These are phyloP conservation scores for Trichoderma sp. DNA, from an alignment of 2,329 filamentous ascomycete species.

Conservation along the genomic window DNA sequence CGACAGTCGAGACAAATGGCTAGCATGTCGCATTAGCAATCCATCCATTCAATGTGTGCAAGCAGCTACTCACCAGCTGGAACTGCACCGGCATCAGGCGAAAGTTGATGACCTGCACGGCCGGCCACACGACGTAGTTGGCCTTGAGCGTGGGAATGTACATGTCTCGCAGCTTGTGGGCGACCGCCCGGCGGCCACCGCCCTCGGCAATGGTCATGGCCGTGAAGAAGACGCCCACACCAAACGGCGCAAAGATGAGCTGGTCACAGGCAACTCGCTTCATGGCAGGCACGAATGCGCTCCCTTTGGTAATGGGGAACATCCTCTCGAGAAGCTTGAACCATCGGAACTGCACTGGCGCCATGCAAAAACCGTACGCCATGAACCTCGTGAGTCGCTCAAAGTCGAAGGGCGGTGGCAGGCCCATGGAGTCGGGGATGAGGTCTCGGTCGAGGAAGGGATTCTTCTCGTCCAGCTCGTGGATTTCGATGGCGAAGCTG, in stretches of 20 bases:
- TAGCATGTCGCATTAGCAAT: conserved; percentile 43
- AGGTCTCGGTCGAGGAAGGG: conserved; percentile 66
- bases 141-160: conserved; percentile 93
- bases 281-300: conserved; percentile 74
- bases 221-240: conserved; percentile 86
- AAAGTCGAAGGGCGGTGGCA: conserved; percentile 89
- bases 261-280: conserved; percentile 94
- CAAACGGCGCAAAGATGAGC: conserved; percentile 86
- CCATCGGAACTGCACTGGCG: conserved; percentile 93
- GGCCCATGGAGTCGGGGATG: conserved; percentile 61
- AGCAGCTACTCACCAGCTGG: conserved; percentile 74
- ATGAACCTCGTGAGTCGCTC: conserved; percentile 93
- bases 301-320: conserved; percentile 82
- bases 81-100: conserved; percentile 92
- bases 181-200: conserved; percentile 76
- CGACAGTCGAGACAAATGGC: conserved; percentile 94
- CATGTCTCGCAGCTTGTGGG: conserved; percentile 87
- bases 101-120: conserved; percentile 97
- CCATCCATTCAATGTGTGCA: not conserved
- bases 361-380: conserved; percentile 96
- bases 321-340: conserved; percentile 79
- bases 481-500: conserved; percentile 80
- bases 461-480: conserved; percentile 82
- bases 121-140: conserved; percentile 93
- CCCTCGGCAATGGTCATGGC: conserved; percentile 97